These are phyloP conservation scores for Trichoderma citrinoviride DNA, from an alignment of 2,329 filamentous ascomycete genomes.

Conservation along the genomic window DNA sequence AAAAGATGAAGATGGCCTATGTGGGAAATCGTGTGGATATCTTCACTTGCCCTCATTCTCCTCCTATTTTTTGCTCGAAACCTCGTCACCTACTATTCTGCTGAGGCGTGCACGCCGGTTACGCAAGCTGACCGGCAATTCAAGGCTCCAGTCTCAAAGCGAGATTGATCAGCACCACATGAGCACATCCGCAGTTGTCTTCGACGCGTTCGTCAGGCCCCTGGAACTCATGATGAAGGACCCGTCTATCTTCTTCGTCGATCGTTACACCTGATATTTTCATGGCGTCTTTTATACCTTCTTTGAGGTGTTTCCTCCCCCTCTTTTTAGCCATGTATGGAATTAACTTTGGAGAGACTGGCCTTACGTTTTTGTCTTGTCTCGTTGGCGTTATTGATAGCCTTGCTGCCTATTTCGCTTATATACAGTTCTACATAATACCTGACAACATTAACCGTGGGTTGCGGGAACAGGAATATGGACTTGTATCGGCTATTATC, in stretches of 20 bases:
- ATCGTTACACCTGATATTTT: slow-evolving; percentile 43
- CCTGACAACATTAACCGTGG: slow-evolving; percentile 21
- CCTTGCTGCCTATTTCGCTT: slow-evolving; percentile 36
- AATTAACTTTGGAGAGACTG: slow-evolving; percentile 57
- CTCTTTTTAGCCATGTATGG: slow-evolving; percentile 41
- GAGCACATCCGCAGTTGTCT: slow-evolving; percentile 24
- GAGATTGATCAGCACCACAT: slow-evolving; percentile 29
- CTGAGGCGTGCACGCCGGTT: slow-evolving; percentile 54
- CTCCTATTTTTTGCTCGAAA: slow-evolving; percentile 61
- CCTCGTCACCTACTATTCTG: slow-evolving; percentile 52
- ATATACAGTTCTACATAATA: slow-evolving; percentile 22
- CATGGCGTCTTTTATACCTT: slow-evolving; percentile 59
- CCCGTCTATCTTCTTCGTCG: slow-evolving; percentile 35
- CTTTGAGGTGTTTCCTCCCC: slow-evolving; percentile 58
- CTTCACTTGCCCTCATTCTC: slow-evolving; percentile 49
- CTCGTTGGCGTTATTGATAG: slow-evolving; percentile 58
- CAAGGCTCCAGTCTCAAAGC: slow-evolving; percentile 24
- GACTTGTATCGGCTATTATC: slow-evolving; percentile 24
- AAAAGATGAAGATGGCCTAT: slow-evolving; percentile 57
- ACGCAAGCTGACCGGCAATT: slow-evolving; percentile 33
- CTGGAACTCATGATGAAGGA: slow-evolving; percentile 36
- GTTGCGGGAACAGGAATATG: slow-evolving; percentile 23
- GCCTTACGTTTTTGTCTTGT: slow-evolving; percentile 60
- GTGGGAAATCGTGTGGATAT: slow-evolving; percentile 57
- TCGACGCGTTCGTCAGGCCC: slow-evolving; percentile 29